Conservation (phyloP, 495 filamentous ascomycete species). For the Podospora pseudopauciseta region DNA sequence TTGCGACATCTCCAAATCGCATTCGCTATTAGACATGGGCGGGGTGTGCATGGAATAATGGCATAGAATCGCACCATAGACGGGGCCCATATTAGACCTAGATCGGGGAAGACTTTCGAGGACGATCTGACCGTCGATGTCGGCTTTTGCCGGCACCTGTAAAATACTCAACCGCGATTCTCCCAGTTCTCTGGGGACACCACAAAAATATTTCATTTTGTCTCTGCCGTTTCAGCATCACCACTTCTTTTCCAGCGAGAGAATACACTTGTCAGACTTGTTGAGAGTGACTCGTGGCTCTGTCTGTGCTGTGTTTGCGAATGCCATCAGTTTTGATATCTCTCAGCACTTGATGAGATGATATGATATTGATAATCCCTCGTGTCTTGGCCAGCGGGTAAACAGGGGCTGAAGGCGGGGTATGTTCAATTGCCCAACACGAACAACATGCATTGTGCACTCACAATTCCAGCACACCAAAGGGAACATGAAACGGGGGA, state of each 20-base stretch:
- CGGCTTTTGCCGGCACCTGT: slow-evolving; percentile 32
- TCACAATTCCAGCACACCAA: not conserved
- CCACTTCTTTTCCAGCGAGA: not conserved
- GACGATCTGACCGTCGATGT: slow-evolving; percentile 30
- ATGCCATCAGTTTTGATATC: not conserved
- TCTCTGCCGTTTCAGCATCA: slow-evolving; percentile 9
- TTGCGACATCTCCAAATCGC: slow-evolving; percentile 25
- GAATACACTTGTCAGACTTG: not conserved
- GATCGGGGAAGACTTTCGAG: slow-evolving; percentile 33
- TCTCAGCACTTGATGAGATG: not conserved
- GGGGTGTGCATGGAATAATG: slow-evolving; percentile 33
- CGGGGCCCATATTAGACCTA: slow-evolving; percentile 37
- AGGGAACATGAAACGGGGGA: not conserved
- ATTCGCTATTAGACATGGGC: slow-evolving; percentile 23
- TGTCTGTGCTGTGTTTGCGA: not conserved
- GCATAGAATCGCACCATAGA: slow-evolving; percentile 38
- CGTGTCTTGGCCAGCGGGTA: not conserved
- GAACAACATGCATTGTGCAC: not conserved
- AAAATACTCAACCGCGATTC: slow-evolving; percentile 33
- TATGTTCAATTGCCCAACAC: not conserved
- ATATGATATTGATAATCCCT: not conserved
- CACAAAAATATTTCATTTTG: slow-evolving; percentile 31
- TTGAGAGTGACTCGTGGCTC: not conserved
- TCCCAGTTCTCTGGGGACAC: slow-evolving; percentile 24
- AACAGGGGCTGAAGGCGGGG: not conserved